Conservation (phyloP, 306 rosid genomes). For the Pyrus pyrifolia region DNA sequence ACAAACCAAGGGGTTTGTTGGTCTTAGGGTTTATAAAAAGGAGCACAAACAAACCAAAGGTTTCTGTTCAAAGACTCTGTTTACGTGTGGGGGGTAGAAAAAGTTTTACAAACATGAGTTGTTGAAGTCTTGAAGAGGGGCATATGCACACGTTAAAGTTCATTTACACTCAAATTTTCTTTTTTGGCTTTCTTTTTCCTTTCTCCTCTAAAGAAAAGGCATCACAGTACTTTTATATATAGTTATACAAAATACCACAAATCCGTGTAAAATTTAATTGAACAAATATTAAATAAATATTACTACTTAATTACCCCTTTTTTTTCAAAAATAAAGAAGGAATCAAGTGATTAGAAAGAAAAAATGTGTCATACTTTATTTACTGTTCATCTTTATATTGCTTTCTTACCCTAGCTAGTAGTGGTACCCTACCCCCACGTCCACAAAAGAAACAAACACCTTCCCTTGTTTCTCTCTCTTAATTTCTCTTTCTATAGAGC, state of each 20-base stretch:
- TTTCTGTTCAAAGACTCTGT: constrained; percentile 32
- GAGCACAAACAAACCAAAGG: constrained; percentile 30
- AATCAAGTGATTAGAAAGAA: not conserved
- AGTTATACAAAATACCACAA: not conserved
- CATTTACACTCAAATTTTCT: constrained; percentile 13
- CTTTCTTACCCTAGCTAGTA: constrained; percentile 32
- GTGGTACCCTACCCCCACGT: constrained; percentile 48
- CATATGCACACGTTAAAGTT: constrained; percentile 55
- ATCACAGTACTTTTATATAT: not conserved
- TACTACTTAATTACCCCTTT: too few species aligned
- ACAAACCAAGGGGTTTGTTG: constrained; percentile 23
- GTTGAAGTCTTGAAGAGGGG: constrained; percentile 31
- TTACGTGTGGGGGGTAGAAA: constrained; percentile 31
- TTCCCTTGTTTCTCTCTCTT: constrained; percentile 31
- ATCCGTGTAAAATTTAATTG: not conserved
- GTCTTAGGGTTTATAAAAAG: constrained; percentile 13
- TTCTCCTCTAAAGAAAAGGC: constrained; percentile 7
- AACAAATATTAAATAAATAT: not conserved
- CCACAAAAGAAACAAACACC: constrained; percentile 44
- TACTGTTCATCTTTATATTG: constrained; percentile 14
- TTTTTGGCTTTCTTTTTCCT: not conserved
- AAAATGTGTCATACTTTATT: constrained; percentile 18
- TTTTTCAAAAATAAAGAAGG: not conserved
- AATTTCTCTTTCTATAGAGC: constrained; percentile 26
- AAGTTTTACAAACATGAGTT: constrained; percentile 18